phyloP scores from a whole-genome alignment of 169 alveolate genomes.

The Plasmodium malariae region DNA sequence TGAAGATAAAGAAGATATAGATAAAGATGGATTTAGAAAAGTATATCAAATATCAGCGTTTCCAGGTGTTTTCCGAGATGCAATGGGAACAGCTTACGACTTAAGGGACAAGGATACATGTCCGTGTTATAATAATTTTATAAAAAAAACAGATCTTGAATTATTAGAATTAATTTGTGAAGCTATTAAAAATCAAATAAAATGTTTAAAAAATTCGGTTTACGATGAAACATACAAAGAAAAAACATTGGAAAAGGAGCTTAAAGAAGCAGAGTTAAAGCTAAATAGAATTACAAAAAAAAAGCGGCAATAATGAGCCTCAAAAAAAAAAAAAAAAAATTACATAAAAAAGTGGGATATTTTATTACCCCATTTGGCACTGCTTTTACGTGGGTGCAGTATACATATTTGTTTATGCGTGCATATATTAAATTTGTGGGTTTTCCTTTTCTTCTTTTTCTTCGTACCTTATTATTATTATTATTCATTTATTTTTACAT shows the following conservation, averaged over 20 bases:
- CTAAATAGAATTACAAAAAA: conserved; percentile 44
- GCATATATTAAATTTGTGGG: no score
- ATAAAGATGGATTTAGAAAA: conserved; percentile 89
- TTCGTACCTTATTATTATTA: neutral
- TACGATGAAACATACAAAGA: conserved; percentile 39
- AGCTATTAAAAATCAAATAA: conserved; percentile 83
- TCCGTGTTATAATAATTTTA: conserved; percentile 89
- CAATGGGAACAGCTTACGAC: conserved; percentile 92
- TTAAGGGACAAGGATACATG: conserved; percentile 92
- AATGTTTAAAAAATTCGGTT: conserved; percentile 45
- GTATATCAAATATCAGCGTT: conserved; percentile 92
- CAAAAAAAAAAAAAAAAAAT: neutral
- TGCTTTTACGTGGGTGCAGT: neutral
- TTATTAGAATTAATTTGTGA: conserved; percentile 76
- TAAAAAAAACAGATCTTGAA: conserved; percentile 78
- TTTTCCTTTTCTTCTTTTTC: neutral
- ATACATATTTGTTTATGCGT: neutral
- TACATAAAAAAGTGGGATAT: neutral
- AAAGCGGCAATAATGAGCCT: neutral
- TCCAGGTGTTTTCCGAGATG: conserved; percentile 91
- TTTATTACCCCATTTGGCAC: neutral
- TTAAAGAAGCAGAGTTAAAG: conserved; percentile 49
- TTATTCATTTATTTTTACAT: neutral
- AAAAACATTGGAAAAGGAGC: conserved; percentile 40
- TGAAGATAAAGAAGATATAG: conserved; percentile 91